Evolutionary conservation across 2,329 filamentous ascomycete genomes (phyloP).

Genomic region (Neocatenulostroma microsporum): DNA sequence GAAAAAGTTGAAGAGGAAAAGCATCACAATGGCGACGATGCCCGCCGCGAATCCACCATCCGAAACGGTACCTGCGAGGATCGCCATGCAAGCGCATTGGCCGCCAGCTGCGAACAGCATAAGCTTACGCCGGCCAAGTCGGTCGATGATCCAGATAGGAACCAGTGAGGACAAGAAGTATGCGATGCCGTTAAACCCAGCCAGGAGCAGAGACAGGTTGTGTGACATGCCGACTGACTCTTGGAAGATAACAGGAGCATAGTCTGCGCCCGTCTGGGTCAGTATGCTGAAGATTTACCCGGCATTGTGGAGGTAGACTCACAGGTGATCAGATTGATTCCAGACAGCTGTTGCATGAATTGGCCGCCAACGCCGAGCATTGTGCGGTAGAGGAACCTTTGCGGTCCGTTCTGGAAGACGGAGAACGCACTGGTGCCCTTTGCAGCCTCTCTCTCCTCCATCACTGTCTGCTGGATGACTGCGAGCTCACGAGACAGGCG

Average conservation of each 20-base stretch:
- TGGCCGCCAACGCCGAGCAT: slow-evolving; percentile 40
- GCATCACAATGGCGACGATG: slow-evolving; percentile 8
- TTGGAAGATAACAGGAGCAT: slow-evolving; percentile 34
- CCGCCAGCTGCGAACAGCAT: slow-evolving; percentile 30
- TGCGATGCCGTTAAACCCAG: slow-evolving; percentile 43
- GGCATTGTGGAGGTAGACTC: no score
- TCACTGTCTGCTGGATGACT: slow-evolving; percentile 35
- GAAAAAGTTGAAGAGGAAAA: not conserved
- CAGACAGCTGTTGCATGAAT: slow-evolving; percentile 40
- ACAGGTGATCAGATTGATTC: slow-evolving; percentile 29
- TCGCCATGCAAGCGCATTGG: slow-evolving; percentile 37
- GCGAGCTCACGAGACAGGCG: no score
- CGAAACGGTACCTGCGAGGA: slow-evolving; percentile 40
- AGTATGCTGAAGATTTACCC: no score
- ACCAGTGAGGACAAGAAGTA: slow-evolving; percentile 34
- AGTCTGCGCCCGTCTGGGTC: no score
- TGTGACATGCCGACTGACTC: slow-evolving; percentile 44
- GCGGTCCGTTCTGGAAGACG: slow-evolving; percentile 37
- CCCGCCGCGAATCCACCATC: slow-evolving; percentile 32
- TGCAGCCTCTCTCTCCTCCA: slow-evolving; percentile 38
- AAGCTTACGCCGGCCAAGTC: slow-evolving; percentile 44
- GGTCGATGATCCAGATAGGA: slow-evolving; percentile 45
- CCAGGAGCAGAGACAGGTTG: slow-evolving; percentile 36
- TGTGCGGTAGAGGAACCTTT: slow-evolving; percentile 36
- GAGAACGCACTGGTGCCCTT: slow-evolving; percentile 23